phyloP scores from a whole-genome alignment of 495 filamentous ascomycete species.

The Penicillium chermesinum region DNA sequence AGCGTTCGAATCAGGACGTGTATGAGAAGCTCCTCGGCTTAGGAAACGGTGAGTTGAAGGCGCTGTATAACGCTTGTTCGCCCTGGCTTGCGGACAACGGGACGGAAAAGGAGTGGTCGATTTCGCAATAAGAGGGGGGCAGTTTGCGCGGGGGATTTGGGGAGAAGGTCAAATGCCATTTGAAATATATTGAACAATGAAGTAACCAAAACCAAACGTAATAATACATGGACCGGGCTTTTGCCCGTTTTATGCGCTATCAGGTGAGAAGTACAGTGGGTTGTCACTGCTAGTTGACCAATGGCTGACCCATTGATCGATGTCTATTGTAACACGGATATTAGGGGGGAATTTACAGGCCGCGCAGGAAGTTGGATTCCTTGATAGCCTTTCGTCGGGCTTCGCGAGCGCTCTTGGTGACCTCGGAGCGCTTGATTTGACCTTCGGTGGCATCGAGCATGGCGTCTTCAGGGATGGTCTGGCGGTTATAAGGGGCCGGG shows the following conservation, averaged over 20 bases:
- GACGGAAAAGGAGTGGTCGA: conserved; percentile 28
- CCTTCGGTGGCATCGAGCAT: conserved; percentile 31
- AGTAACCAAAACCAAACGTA: conserved; percentile 21
- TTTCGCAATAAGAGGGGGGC: conserved; percentile 9
- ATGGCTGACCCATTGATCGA: conserved; percentile 3
- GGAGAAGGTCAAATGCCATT: conserved; percentile 18
- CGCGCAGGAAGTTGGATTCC: conserved; percentile 88
- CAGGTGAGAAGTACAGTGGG: conserved; percentile 4
- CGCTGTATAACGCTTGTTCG: conserved; percentile 23
- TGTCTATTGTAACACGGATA: conserved; percentile 3
- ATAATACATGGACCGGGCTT: conserved; percentile 24
- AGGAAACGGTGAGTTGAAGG: conserved; percentile 21
- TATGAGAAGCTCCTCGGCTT: conserved; percentile 18
- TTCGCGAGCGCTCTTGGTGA: conserved; percentile 57
- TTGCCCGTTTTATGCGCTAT: conserved; percentile 8
- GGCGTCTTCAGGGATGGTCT: conserved; percentile 20
- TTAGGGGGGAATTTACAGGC: conserved; percentile 50
- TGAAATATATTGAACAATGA: conserved; percentile 29
- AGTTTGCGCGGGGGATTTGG: neutral
- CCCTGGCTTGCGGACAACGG: conserved; percentile 32
- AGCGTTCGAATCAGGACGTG: conserved; percentile 16
- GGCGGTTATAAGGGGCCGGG: conserved; percentile 39
- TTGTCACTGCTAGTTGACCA: too few relatives aligned
- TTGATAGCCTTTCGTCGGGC: conserved; percentile 77
- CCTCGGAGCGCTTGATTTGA: conserved; percentile 35